Percentiles rank a stretch among this genome's conserved stretches.
These are phyloP conservation scores for Elaeis guineensis DNA, from an alignment of 176 grass and related monocot species.

Conservation along the genomic window DNA sequence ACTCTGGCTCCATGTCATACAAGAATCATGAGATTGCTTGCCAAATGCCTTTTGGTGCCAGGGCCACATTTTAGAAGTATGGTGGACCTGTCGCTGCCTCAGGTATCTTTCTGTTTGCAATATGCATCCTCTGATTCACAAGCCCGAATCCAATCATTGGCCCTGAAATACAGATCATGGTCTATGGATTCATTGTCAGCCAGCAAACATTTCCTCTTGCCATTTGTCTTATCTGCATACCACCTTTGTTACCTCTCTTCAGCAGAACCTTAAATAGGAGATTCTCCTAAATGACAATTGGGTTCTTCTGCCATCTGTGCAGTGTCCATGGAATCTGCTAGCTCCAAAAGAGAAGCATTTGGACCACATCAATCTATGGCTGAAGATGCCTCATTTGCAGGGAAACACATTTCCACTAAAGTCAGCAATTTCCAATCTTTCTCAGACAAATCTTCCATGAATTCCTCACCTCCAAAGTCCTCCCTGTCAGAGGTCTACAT, in stretches of 20 bases:
- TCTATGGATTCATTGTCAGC: slow-evolving; percentile 11
- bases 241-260: slow-evolving; percentile 27
- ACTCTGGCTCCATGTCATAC: slow-evolving; percentile 64
- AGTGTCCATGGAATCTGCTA: slow-evolving; percentile 66
- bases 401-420: slow-evolving; percentile 63
- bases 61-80: slow-evolving; percentile 76
- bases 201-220: slow-evolving; percentile 15
- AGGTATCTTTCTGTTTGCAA: slow-evolving; percentile 28
- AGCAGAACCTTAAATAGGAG: background rate
- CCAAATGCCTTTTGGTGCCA: slow-evolving; percentile 64
- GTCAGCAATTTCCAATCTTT: slow-evolving; percentile 37
- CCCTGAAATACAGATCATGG: slow-evolving; percentile 33
- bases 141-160: slow-evolving; percentile 69
- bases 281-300: slow-evolving; percentile 8
- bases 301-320: slow-evolving; percentile 32
- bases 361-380: slow-evolving; percentile 73
- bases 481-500: slow-evolving; percentile 20
- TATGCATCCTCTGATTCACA: slow-evolving; percentile 22
- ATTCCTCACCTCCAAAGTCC: slow-evolving; percentile 52
- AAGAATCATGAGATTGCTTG: slow-evolving; percentile 47
- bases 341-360: slow-evolving; percentile 38
- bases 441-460: slow-evolving; percentile 46
- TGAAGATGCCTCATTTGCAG: slow-evolving; percentile 38
- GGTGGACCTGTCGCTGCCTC: slow-evolving; percentile 50
- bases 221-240: slow-evolving; percentile 12